phyloP scores from a whole-genome alignment of 352 stramenopile species.

The Pythium graminicola region DNA sequence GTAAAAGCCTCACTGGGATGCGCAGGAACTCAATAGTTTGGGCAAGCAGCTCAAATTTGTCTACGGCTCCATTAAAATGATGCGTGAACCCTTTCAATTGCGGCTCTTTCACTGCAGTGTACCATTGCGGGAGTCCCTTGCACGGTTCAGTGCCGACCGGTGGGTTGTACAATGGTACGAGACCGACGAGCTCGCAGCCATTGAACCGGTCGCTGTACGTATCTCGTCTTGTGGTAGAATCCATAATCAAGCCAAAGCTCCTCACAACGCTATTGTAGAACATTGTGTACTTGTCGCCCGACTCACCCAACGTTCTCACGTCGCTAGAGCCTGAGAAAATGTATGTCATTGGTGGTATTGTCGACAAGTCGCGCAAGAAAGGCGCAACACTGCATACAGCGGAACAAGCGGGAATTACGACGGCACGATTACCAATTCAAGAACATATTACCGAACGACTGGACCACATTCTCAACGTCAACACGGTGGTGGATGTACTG shows the following conservation, averaged over 20 bases:
- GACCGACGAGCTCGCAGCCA: slow-evolving; percentile 25
- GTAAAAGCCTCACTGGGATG: too few species aligned
- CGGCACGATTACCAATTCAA: slow-evolving; percentile 62
- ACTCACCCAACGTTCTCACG: slow-evolving; percentile 57
- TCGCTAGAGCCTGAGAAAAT: slow-evolving; percentile 56
- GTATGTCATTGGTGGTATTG: slow-evolving; percentile 78
- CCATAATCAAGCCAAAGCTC: too few species aligned
- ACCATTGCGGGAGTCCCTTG: slow-evolving; percentile 38
- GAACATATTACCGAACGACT: slow-evolving; percentile 57
- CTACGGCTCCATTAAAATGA: slow-evolving; percentile 59
- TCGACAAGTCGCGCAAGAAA: slow-evolving; percentile 75
- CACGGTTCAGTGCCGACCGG: slow-evolving; percentile 51
- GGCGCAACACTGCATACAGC: slow-evolving; percentile 52
- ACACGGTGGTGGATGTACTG: slow-evolving; percentile 68
- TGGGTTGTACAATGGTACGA: slow-evolving; percentile 60
- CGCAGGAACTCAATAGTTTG: slow-evolving; percentile 54
- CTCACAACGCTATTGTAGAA: slow-evolving; percentile 12
- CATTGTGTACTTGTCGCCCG: slow-evolving; percentile 72
- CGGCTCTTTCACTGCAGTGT: slow-evolving; percentile 51
- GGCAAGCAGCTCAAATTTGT: slow-evolving; percentile 72
- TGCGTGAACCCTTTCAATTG: slow-evolving; percentile 57
- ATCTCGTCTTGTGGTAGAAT: not conserved
- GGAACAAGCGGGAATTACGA: slow-evolving; percentile 38
- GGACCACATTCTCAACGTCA: slow-evolving; percentile 79
- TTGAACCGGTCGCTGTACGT: slow-evolving; percentile 29